A percentile compares a stretch with the other conserved stretches of the same genome.
Conservation (phyloP, 345 rosid species). For the Firmiana major region DNA sequence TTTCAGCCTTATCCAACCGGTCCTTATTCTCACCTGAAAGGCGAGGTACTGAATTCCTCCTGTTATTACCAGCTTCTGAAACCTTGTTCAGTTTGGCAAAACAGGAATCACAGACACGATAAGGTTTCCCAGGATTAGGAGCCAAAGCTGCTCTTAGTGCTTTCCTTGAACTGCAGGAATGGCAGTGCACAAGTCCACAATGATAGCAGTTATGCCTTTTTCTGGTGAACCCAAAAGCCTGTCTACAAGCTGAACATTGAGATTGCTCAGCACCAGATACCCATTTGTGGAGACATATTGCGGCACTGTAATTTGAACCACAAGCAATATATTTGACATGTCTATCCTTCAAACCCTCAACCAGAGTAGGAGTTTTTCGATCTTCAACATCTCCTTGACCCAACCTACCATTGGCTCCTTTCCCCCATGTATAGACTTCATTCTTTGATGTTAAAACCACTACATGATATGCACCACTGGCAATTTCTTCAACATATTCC, state of each 20-base stretch:
- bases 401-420: slow-evolving; percentile 94
- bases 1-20: slow-evolving; percentile 77
- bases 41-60: slow-evolving; percentile 68
- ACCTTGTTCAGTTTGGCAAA: slow-evolving; percentile 65
- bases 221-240: slow-evolving; percentile 87
- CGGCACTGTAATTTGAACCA: slow-evolving; percentile 83
- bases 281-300: slow-evolving; percentile 93
- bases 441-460: slow-evolving; percentile 75
- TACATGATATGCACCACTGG: slow-evolving; percentile 89
- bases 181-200: slow-evolving; percentile 97
- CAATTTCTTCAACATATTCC: slow-evolving; percentile 78
- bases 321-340: slow-evolving; percentile 79
- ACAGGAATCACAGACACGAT: slow-evolving; percentile 94
- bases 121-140: slow-evolving; percentile 82
- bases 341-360: slow-evolving; percentile 84
- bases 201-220: slow-evolving; percentile 95
- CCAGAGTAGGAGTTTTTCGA: slow-evolving; percentile 67
- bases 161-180: slow-evolving; percentile 88
- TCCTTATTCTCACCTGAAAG: slow-evolving; percentile 93
- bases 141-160: slow-evolving; percentile 78
- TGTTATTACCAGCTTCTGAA: slow-evolving; percentile 51
- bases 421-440: slow-evolving; percentile 94
- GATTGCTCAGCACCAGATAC: slow-evolving; percentile 88
- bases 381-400: slow-evolving; percentile 95
- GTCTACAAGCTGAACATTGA: slow-evolving; percentile 91